Conservation (phyloP, 441 rosid species). For the Flueggea neowawraea region DNA sequence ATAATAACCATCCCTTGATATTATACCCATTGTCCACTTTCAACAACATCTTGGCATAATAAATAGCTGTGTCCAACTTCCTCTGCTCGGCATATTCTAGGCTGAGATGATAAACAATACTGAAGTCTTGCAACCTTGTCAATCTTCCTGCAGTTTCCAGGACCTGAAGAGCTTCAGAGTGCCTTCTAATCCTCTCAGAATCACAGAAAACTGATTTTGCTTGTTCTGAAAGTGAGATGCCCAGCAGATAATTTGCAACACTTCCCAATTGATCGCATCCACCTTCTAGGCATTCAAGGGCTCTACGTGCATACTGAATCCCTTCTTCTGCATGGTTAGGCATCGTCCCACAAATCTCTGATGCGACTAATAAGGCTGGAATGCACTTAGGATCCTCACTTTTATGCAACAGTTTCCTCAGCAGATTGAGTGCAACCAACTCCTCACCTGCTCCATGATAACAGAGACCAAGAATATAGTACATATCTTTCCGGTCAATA, state of each 20-base stretch:
- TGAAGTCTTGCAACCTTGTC: conserved; percentile 35
- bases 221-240: conserved; percentile 52
- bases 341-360: conserved; percentile 60
- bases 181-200: conserved; percentile 39
- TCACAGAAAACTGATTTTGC: conserved; percentile 47
- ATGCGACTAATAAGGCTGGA: conserved; percentile 64
- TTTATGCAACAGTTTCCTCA: conserved; percentile 51
- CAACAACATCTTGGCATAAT: conserved; percentile 48
- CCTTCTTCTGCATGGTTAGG: conserved; percentile 62
- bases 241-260: conserved; percentile 45
- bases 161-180: conserved; percentile 58
- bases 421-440: conserved; percentile 62
- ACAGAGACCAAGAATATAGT: conserved; percentile 55
- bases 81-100: conserved; percentile 81
- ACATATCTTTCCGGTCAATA: conserved; percentile 53
- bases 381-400: conserved; percentile 49
- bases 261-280: conserved; percentile 53
- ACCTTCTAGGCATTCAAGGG: conserved; percentile 35
- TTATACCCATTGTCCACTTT: conserved; percentile 60
- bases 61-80: conserved; percentile 61
- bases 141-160: conserved; percentile 55
- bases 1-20: conserved; percentile 54
- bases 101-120: conserved; percentile 53
- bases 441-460: conserved; percentile 70
- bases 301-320: conserved; percentile 50